Evolutionary conservation across 179 eudicot species (phyloP).

Genomic region (Beta corolliflora): DNA sequence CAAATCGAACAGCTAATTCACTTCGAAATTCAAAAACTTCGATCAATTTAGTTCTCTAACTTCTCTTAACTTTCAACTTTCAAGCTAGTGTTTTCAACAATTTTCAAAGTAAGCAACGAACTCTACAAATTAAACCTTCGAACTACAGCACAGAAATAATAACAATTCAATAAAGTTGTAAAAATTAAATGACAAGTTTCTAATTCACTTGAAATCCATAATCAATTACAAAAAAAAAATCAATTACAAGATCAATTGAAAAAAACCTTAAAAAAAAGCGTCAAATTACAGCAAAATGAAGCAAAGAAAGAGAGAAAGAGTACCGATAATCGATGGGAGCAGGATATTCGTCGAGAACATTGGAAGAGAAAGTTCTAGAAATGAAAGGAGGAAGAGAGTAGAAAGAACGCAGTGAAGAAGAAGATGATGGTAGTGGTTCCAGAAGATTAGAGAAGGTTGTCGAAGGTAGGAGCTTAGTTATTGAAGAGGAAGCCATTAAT

Average conservation of each 20-base stretch:
- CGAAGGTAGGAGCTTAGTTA: background rate
- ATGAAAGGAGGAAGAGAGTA: background rate
- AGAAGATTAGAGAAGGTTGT: slow-evolving; percentile 11
- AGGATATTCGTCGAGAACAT: slow-evolving; percentile 32
- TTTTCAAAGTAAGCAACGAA: background rate
- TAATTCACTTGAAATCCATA: background rate
- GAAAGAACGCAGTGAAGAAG: background rate
- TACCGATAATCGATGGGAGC: slow-evolving; percentile 63
- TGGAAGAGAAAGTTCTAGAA: slow-evolving; percentile 28
- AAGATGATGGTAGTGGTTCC: background rate
- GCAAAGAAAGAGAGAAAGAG: background rate
- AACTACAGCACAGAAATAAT: background rate
- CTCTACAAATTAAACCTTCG: background rate
- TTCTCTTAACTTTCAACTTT: no score
- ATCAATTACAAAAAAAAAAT: background rate
- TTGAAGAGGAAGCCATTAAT: background rate
- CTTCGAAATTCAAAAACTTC: no score
- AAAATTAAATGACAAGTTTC: background rate
- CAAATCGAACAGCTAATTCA: no score
- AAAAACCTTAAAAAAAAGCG: background rate
- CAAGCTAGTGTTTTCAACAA: background rate
- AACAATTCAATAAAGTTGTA: background rate
- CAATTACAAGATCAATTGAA: background rate
- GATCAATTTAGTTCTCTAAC: no score
- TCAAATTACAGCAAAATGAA: background rate